Conservation (phyloP, 2,329 filamentous ascomycete genomes). For the Ampelomyces quisqualis region DNA sequence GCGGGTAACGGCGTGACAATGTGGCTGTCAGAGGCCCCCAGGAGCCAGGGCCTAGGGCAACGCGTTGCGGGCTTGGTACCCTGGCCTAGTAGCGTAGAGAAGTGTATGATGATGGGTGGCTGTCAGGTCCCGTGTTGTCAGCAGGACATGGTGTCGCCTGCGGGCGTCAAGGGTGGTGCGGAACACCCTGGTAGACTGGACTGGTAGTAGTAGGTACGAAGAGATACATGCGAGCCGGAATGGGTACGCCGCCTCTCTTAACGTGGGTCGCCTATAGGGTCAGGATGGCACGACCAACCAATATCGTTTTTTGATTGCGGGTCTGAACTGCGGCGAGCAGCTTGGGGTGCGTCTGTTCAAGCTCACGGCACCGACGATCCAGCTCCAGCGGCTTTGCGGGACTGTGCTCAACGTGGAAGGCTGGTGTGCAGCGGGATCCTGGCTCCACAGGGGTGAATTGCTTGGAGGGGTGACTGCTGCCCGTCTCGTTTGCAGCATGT, state of each 20-base stretch:
- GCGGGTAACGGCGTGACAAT: conserved; percentile 22
- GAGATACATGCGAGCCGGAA: conserved; percentile 38
- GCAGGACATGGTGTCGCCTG: conserved; percentile 25
- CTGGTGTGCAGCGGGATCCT: conserved; percentile 26
- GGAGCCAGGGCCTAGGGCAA: conserved; percentile 16
- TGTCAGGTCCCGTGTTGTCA: conserved; percentile 30
- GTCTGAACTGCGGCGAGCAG: conserved; percentile 35
- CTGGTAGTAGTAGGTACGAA: conserved; percentile 32
- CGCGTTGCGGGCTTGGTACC: conserved; percentile 16
- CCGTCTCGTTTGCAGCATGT: conserved; percentile 42
- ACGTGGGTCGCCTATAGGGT: conserved; percentile 30
- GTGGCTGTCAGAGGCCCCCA: conserved; percentile 21
- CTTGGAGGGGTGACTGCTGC: conserved; percentile 31
- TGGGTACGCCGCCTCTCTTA: conserved; percentile 31
- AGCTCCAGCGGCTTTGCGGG: conserved; percentile 38
- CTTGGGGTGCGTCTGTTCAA: conserved; percentile 38
- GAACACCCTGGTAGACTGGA: conserved; percentile 25
- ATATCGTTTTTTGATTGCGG: conserved; percentile 43
- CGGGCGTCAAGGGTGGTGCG: conserved; percentile 17
- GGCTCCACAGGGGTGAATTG: conserved; percentile 24
- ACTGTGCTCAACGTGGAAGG: conserved; percentile 38
- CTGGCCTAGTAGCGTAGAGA: conserved; percentile 20
- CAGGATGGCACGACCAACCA: conserved; percentile 39
- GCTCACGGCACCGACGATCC: conserved; percentile 39
- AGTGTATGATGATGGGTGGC: conserved; percentile 19